Percentiles rank a stretch among this genome's conserved stretches.
phyloP scores from a whole-genome alignment of 139 green algal genomes.

The Auxenochlorella pyrenoidosa region DNA sequence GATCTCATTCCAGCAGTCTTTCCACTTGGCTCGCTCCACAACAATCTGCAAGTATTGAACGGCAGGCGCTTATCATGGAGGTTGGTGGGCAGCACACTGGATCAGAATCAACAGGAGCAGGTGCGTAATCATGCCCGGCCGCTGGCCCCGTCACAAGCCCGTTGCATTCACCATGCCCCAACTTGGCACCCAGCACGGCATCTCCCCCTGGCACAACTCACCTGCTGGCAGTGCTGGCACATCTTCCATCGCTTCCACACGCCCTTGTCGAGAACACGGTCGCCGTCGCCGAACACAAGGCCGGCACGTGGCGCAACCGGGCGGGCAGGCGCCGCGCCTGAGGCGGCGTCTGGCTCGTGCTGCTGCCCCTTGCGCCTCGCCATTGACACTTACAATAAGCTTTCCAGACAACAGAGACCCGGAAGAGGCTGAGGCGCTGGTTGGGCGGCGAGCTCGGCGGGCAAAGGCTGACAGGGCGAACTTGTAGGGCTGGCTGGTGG shows the following conservation, averaged over 20 bases:
- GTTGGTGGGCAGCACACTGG: too few relatives aligned
- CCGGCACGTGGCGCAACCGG: not conserved
- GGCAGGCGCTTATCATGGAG: too few relatives aligned
- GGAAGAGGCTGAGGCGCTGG: too few relatives aligned
- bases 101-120: too few relatives aligned
- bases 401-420: not conserved
- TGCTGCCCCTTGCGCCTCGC: not conserved
- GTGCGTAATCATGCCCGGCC: too few relatives aligned
- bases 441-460: too few relatives aligned
- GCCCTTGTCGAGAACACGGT: slow-evolving; percentile 40
- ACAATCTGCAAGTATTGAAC: not conserved
- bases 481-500: too few relatives aligned
- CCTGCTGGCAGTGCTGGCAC: slow-evolving; percentile 42
- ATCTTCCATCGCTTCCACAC: slow-evolving; percentile 49
- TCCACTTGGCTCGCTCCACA: slow-evolving; percentile 45
- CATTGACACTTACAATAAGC: not conserved
- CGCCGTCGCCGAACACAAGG: slow-evolving; percentile 9
- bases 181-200: too few relatives aligned
- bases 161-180: too few relatives aligned
- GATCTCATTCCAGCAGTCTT: slow-evolving; percentile 38
- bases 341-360: not conserved
- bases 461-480: too few relatives aligned
- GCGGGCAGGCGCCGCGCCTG: not conserved
- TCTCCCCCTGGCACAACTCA: too few relatives aligned
- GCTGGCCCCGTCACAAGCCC: too few relatives aligned